Base-by-base conservation (phyloP, 2,329 filamentous ascomycete species). In the Fusarium sp. region DNA sequence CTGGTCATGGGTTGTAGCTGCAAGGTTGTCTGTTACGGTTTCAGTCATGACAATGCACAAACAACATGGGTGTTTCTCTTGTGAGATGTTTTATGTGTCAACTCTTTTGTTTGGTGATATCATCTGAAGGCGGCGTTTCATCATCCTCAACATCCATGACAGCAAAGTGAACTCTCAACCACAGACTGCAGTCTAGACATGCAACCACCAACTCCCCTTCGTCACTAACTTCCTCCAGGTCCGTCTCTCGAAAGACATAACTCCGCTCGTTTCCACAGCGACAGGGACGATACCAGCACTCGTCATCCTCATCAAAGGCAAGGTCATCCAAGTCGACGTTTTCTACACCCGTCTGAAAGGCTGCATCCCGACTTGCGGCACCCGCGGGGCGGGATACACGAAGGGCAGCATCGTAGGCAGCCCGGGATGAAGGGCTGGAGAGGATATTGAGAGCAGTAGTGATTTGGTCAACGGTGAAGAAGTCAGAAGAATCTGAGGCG, bases 261-360 rank as follows among this genome's bases (percentile, higher is more conserved):
- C 89, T 89, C 38, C 83, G 82, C 31, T 82, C 80, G 75, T 90
- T 90, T 38, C 89, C 89, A 76, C 89, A 91, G 57, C 89, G 85
- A 78, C 89, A 91, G 14, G 81, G 73, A 44, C 85, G 83, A 74
- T 83, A 85, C 87, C 88, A 91, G 42, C 81, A 76, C 55, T 79
- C 79, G 14, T 76, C 73, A 6, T 57, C 75, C 63, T 85, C 83
- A 71, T 89, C 85, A 69, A 81, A 86, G 8, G 78, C 79, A 20
- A 91, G 78, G 75, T 91, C 89, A 77, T 91, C 89, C 6, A 91
- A 82, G 75, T 91, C 89, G 33, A 90, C 80, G 3, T 82, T 84
- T 75, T 91, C 89, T 42, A 90, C 83, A 5, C 88, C 88, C 0
- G 87, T 89, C 68, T 83, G 83, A 73, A 86, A 87, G 51, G 73